Evolutionary conservation across 2,329 filamentous ascomycete genomes (phyloP).

Genomic region (Fusarium hostae): DNA sequence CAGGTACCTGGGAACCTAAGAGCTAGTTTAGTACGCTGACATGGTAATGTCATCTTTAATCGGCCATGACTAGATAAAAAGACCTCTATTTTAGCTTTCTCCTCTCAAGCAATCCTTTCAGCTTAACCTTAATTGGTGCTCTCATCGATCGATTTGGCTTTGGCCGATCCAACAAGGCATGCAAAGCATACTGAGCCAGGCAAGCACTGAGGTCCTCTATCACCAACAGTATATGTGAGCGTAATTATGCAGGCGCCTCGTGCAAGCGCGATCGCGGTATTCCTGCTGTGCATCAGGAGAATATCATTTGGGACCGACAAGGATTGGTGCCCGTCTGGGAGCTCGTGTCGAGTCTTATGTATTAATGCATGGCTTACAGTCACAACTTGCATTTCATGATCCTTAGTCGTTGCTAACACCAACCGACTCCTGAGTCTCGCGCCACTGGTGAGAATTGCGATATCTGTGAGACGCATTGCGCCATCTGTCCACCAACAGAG

Average conservation of each 20-base stretch:
- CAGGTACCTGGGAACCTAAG: background rate
- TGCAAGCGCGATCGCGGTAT: background rate
- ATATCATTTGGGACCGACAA: background rate
- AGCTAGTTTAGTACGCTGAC: background rate
- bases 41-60: background rate
- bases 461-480: background rate
- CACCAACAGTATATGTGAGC: background rate
- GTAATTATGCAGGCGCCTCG: conserved; percentile 2
- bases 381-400: background rate
- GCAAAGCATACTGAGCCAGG: background rate
- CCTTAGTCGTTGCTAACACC: background rate
- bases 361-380: background rate
- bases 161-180: no score
- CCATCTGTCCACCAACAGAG: background rate
- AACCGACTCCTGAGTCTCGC: background rate
- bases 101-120: background rate
- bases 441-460: background rate
- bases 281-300: background rate
- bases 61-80: background rate
- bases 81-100: background rate
- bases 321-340: conserved; percentile 1
- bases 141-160: background rate
- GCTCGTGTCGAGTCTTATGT: background rate
- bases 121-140: background rate
- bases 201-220: background rate